A percentile compares a stretch with the other conserved stretches of the same genome.
Conservation (phyloP, 305 asterid species). For the Solanum hybrid region DNA sequence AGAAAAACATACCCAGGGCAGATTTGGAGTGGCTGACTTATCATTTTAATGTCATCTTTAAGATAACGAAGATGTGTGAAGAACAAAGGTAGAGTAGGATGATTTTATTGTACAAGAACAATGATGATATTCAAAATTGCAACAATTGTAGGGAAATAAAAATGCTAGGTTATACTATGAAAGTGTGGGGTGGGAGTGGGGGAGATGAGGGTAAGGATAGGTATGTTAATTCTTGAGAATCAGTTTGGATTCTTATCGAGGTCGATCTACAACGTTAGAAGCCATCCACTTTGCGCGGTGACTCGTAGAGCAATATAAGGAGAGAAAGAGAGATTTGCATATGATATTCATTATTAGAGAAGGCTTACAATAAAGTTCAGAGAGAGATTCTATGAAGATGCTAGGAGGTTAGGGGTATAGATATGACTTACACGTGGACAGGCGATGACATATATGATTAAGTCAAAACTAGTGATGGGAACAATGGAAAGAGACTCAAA, state of each 20-base stretch:
- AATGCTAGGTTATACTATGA: not conserved
- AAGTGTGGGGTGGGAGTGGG: not conserved
- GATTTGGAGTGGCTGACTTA: not conserved
- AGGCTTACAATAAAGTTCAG: not conserved
- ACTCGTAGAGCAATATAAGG: not conserved
- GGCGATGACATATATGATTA: not conserved
- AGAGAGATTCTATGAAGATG: not conserved
- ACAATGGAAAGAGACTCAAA: not conserved
- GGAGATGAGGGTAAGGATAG: not conserved
- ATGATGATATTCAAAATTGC: not conserved
- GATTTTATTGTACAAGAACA: not conserved
- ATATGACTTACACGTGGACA: not conserved
- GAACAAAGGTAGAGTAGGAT: not conserved
- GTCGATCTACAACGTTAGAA: not conserved
- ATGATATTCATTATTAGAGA: not conserved
- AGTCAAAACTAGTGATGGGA: not conserved
- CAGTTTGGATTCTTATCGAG: not conserved
- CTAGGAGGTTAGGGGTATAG: not conserved
- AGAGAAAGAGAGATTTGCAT: not conserved
- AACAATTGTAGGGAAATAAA: not conserved
- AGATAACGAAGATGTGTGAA: not conserved
- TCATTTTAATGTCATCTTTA: not conserved
- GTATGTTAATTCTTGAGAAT: not conserved
- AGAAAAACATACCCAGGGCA: accelerated
- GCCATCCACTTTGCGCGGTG: not conserved